phyloP scores from a whole-genome alignment of 2,329 filamentous ascomycete species.

The Xylariaceae sp. region DNA sequence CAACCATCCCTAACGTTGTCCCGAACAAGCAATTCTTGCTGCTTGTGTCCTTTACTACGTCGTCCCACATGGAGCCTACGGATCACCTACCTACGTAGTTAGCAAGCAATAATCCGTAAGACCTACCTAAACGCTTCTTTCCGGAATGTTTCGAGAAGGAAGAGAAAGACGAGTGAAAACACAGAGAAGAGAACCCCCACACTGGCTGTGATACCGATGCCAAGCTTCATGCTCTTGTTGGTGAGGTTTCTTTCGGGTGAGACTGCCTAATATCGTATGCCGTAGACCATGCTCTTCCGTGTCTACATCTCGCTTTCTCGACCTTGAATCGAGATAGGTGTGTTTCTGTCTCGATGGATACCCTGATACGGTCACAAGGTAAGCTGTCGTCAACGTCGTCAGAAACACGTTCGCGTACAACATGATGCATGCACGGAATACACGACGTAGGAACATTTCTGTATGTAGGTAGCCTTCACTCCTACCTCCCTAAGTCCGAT shows the following conservation, averaged over 20 bases:
- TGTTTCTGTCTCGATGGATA: too few relatives aligned
- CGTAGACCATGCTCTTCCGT: too few relatives aligned
- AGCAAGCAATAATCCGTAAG: neutral
- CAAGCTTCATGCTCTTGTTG: conserved; percentile 5
- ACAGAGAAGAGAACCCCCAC: too few relatives aligned
- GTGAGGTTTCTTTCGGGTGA: conserved; percentile 14
- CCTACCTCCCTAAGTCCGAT: too few relatives aligned
- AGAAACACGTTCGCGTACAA: neutral
- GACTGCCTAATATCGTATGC: conserved; percentile 17
- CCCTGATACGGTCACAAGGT: too few relatives aligned
- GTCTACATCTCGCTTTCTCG: too few relatives aligned
- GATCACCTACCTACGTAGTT: neutral
- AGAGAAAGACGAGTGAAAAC: neutral
- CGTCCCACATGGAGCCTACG: neutral
- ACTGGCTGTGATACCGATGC: too few relatives aligned
- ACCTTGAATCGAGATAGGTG: too few relatives aligned
- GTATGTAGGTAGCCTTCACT: neutral
- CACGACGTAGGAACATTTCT: neutral
- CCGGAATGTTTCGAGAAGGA: neutral
- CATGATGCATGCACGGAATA: neutral
- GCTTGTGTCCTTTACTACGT: neutral
- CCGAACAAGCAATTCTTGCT: neutral
- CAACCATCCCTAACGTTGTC: neutral
- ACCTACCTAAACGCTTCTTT: neutral
- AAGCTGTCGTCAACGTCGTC: neutral